Percentiles rank a stretch among this genome's conserved stretches.
Conservation (phyloP, 495 filamentous ascomycete species). For the Penicillium pancosmium region DNA sequence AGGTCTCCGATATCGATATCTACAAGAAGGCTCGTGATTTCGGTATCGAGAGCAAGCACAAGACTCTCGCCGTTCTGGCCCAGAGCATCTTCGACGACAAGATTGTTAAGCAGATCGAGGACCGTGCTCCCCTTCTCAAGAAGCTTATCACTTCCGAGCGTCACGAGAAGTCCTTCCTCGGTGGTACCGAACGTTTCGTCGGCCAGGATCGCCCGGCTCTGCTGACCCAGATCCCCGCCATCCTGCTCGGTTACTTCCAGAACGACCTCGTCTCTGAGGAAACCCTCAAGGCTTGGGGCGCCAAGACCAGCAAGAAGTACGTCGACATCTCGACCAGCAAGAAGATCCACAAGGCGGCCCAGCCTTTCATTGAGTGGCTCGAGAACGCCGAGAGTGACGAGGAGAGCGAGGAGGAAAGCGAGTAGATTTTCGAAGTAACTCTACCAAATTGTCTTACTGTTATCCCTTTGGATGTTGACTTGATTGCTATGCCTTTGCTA, state of each 20-base stretch:
- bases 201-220: conserved; percentile 80
- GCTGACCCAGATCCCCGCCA: conserved; percentile 75
- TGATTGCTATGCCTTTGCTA: conserved; percentile 8
- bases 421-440: conserved; percentile 17
- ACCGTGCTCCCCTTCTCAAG: conserved; percentile 82
- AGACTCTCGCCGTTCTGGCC: conserved; percentile 86
- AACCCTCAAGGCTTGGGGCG: conserved; percentile 85
- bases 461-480: conserved; percentile 5
- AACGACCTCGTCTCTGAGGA: conserved; percentile 86
- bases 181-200: conserved; percentile 92
- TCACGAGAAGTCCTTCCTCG: conserved; percentile 96
- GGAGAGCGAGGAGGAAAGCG: conserved; percentile 54
- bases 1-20: conserved; percentile 84
- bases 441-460: not conserved
- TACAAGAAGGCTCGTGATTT: conserved; percentile 94
- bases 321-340: conserved; percentile 86
- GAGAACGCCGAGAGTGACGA: conserved; percentile 86
- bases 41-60: conserved; percentile 93
- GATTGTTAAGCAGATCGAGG: conserved; percentile 82
- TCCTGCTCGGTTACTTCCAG: conserved; percentile 85
- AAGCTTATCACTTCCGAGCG: conserved; percentile 89
- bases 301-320: conserved; percentile 96
- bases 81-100: conserved; percentile 92
- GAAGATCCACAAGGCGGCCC: conserved; percentile 93
- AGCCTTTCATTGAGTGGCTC: conserved; percentile 93